Evolutionary conservation across 805 yeast species (phyloP).

Genomic region (Candida incommunis): DNA sequence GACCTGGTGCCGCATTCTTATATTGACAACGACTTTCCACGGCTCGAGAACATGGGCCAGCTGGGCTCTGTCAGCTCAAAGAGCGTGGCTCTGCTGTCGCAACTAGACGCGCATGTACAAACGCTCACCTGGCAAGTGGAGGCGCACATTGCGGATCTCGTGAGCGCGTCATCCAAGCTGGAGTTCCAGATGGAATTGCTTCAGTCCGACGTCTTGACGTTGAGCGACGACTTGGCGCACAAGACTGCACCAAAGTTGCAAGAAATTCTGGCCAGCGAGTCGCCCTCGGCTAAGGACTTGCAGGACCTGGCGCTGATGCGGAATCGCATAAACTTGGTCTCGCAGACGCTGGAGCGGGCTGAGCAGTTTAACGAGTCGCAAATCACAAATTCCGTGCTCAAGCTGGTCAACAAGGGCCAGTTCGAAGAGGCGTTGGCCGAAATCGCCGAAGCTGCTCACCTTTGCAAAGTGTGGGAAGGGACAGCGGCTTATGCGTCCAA

Average conservation of each 20-base stretch:
- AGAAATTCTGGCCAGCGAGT: slow-evolving; percentile 3
- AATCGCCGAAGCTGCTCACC: slow-evolving; percentile 6
- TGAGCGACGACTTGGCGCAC: slow-evolving; percentile 11
- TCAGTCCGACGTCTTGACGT: slow-evolving; percentile 15
- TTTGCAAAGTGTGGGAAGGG: slow-evolving; percentile 16
- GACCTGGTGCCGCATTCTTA: slow-evolving; percentile 17
- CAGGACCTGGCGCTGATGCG: slow-evolving; percentile 12
- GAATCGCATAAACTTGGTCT: slow-evolving; percentile 15
- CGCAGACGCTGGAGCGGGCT: slow-evolving; percentile 14
- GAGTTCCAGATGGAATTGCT: slow-evolving; percentile 22
- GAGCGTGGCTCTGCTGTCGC: slow-evolving; percentile 18
- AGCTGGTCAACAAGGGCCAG: slow-evolving; percentile 7
- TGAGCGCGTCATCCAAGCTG: slow-evolving; percentile 15
- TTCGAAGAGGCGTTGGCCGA: slow-evolving; percentile 8
- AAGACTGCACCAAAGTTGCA: slow-evolving; percentile 7
- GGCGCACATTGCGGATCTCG: slow-evolving; percentile 12
- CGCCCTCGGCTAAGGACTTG: slow-evolving; percentile 8
- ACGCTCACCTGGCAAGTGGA: slow-evolving; percentile 17
- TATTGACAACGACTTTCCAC: slow-evolving; percentile 13
- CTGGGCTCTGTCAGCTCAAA: slow-evolving; percentile 15
- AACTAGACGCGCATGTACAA: slow-evolving; percentile 18
- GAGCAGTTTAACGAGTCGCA: slow-evolving; percentile 11
- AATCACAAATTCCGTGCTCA: slow-evolving; percentile 17
- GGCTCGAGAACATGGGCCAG: slow-evolving; percentile 5
- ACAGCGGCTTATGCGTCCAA: slow-evolving; percentile 9